Conservation (phyloP, 345 rosid genomes). For the Sonneratia alba region DNA sequence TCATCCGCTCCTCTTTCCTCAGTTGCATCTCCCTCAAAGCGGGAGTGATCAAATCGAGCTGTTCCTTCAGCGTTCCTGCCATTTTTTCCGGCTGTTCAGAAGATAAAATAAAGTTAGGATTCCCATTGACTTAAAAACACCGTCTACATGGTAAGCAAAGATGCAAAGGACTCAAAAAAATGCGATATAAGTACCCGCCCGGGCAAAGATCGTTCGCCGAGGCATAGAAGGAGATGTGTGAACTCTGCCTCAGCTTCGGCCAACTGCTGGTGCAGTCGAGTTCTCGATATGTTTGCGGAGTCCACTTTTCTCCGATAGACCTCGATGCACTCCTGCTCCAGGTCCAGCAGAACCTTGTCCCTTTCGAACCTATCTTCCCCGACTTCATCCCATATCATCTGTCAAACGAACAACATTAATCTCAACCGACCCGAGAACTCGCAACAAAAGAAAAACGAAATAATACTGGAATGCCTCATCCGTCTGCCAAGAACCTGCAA, state of each 20-base stretch:
- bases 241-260: slow-evolving; percentile 98
- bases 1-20: slow-evolving; percentile 79
- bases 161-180: no score
- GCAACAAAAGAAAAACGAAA: slow-evolving; percentile 2
- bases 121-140: background rate
- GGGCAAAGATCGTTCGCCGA: slow-evolving; percentile 90
- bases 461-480: background rate
- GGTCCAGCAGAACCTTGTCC: slow-evolving; percentile 73
- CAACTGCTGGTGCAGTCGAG: slow-evolving; percentile 92
- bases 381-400: slow-evolving; percentile 99
- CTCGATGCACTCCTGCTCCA: slow-evolving; percentile 88
- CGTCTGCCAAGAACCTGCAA: slow-evolving; percentile 51
- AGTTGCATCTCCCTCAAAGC: slow-evolving; percentile 78
- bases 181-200: slow-evolving; percentile 51
- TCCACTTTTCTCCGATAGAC: slow-evolving; percentile 93
- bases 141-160: no score
- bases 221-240: slow-evolving; percentile 89
- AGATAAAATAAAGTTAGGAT: background rate
- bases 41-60: slow-evolving; percentile 85
- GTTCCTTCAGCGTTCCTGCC: slow-evolving; percentile 76
- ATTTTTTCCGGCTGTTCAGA: slow-evolving; percentile 72
- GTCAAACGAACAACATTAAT: slow-evolving; percentile 7
- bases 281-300: slow-evolving; percentile 79
- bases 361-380: slow-evolving; percentile 74
- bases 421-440: background rate